phyloP scores from a whole-genome alignment of 202 grass and related monocot species.

The Carex sylvatica region DNA sequence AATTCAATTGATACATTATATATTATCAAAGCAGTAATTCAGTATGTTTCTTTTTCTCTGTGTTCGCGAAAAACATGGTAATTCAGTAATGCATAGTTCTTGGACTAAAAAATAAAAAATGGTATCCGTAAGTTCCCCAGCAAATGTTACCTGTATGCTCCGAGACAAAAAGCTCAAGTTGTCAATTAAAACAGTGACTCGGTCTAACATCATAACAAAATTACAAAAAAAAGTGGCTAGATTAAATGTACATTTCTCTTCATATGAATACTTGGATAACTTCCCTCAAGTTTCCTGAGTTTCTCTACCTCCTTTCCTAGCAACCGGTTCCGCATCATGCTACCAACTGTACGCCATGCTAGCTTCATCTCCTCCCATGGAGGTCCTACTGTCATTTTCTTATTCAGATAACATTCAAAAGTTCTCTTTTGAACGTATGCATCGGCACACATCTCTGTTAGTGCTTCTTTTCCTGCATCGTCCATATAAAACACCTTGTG shows the following conservation, averaged over 20 bases:
- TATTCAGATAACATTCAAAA: conserved; percentile 93
- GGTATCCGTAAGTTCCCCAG: neutral
- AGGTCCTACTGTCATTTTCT: conserved; percentile 59
- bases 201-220: neutral
- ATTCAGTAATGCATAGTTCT: neutral
- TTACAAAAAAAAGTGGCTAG: neutral
- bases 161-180: neutral
- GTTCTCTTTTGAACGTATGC: conserved; percentile 88
- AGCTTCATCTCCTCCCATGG: conserved; percentile 53
- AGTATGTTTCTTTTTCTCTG: neutral
- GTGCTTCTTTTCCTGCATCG: conserved; percentile 73
- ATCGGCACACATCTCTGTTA: conserved; percentile 85
- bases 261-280: conserved; percentile 7
- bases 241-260: neutral
- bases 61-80: neutral
- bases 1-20: conserved; percentile 2
- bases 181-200: neutral
- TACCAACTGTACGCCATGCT: conserved; percentile 59
- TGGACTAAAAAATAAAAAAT: neutral
- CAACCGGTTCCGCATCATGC: conserved; percentile 53
- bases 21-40: conserved; percentile 18
- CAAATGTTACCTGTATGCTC: neutral
- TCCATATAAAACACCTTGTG: conserved; percentile 75
- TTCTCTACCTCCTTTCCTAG: conserved; percentile 62
- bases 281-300: conserved; percentile 35